These are phyloP conservation scores for Globisporangium megalacanthum DNA, from an alignment of 352 stramenopile species.

Conservation along the genomic window DNA sequence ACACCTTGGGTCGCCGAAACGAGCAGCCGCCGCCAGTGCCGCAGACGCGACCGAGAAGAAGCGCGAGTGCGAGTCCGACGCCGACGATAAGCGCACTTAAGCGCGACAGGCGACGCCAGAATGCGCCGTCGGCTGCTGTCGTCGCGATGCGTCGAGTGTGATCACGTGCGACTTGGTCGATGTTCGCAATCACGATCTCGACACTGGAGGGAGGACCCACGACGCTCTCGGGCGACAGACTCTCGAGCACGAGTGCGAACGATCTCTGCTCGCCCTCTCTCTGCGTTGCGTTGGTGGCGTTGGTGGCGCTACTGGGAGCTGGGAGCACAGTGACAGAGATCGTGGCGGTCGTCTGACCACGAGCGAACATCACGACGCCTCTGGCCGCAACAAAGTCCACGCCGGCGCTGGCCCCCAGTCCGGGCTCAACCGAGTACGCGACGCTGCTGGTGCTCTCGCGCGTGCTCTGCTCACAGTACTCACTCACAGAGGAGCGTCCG, in stretches of 20 bases:
- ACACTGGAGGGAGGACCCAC: not conserved
- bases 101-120: slow-evolving; percentile 25
- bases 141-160: not conserved
- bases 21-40: slow-evolving; percentile 5
- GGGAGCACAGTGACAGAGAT: slow-evolving; percentile 24
- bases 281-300: not conserved
- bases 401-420: slow-evolving; percentile 5
- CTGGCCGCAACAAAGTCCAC: slow-evolving; percentile 22
- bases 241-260: slow-evolving; percentile 9
- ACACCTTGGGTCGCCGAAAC: slow-evolving; percentile 20
- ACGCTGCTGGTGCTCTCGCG: slow-evolving; percentile 5
- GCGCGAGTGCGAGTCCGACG: slow-evolving; percentile 9
- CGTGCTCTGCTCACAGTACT: slow-evolving; percentile 4
- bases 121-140: slow-evolving; percentile 12
- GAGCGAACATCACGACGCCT: slow-evolving; percentile 20
- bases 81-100: slow-evolving; percentile 7
- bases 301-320: slow-evolving; percentile 1
- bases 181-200: slow-evolving; percentile 3
- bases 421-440: slow-evolving; percentile 13
- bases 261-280: not conserved
- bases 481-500: not conserved
- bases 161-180: not conserved
- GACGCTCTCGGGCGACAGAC: not conserved
- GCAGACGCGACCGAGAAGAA: slow-evolving; percentile 16
- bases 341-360: slow-evolving; percentile 14